These are phyloP conservation scores for Chrysanthemum lavandulifolium DNA, from an alignment of 129 eudicot species.

Conservation along the genomic window DNA sequence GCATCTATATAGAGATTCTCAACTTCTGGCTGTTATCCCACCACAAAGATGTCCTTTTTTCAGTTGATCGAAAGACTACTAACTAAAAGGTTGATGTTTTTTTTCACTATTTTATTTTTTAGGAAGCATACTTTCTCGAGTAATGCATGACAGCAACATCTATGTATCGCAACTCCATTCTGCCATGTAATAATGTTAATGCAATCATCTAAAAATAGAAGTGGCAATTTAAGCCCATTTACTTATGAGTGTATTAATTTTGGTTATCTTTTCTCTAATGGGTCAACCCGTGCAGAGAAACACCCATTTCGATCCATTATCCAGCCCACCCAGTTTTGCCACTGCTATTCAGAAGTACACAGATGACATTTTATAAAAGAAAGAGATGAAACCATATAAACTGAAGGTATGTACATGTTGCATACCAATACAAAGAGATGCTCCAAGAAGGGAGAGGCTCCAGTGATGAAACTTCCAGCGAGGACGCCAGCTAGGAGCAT, in stretches of 20 bases:
- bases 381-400: slow-evolving; percentile 12
- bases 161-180: background rate
- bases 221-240: background rate
- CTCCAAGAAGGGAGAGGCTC: slow-evolving; percentile 99
- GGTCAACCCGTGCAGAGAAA: too few species aligned
- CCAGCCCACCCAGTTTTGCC: background rate
- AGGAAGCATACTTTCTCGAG: background rate
- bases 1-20: too few species aligned
- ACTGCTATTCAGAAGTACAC: background rate
- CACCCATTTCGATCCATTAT: background rate
- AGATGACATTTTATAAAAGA: background rate
- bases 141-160: background rate
- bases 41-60: background rate
- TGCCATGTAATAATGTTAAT: background rate
- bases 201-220: background rate
- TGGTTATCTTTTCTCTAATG: too few species aligned
- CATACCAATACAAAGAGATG: slow-evolving; percentile 83
- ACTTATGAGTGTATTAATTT: background rate
- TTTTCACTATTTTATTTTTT: background rate
- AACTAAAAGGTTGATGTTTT: background rate
- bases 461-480: slow-evolving; percentile 99
- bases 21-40: background rate
- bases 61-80: background rate
- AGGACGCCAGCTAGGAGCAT: slow-evolving; percentile 99
- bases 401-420: background rate